Conservation (phyloP, 2,329 filamentous ascomycete genomes). For the Pseudogymnoascus sp. region DNA sequence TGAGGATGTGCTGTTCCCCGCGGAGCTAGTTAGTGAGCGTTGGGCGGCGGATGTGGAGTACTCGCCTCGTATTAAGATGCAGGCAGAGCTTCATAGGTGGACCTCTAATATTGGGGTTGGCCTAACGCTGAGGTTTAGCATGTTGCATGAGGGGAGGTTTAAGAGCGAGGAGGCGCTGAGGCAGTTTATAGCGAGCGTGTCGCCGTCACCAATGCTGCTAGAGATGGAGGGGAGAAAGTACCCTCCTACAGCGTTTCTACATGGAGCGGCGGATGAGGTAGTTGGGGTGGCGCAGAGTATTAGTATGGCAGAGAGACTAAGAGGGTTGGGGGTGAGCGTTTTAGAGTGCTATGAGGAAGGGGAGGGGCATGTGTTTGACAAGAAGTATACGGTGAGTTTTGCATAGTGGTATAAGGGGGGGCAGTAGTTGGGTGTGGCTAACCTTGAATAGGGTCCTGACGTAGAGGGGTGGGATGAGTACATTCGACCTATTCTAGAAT, state of each 20-base stretch:
- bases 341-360: neutral
- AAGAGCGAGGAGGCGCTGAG: neutral
- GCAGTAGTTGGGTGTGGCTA: neutral
- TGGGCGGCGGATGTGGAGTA: neutral
- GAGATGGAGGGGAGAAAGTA: neutral
- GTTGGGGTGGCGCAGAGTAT: neutral
- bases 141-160: neutral
- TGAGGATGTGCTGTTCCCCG: neutral
- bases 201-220: neutral
- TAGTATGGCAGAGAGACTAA: neutral
- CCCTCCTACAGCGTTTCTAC: neutral
- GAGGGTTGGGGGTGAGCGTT: neutral
- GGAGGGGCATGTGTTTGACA: neutral
- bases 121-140: neutral
- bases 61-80: neutral
- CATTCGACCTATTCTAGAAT: neutral
- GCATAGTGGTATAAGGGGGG: too few relatives aligned
- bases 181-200: neutral
- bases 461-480: neutral
- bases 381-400: conserved; percentile 8
- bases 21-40: neutral
- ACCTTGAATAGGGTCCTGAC: neutral
- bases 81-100: neutral
- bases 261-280: neutral
- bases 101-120: neutral